Conservation (phyloP, 108 stramenopile genomes). For the Seminavis robusta region DNA sequence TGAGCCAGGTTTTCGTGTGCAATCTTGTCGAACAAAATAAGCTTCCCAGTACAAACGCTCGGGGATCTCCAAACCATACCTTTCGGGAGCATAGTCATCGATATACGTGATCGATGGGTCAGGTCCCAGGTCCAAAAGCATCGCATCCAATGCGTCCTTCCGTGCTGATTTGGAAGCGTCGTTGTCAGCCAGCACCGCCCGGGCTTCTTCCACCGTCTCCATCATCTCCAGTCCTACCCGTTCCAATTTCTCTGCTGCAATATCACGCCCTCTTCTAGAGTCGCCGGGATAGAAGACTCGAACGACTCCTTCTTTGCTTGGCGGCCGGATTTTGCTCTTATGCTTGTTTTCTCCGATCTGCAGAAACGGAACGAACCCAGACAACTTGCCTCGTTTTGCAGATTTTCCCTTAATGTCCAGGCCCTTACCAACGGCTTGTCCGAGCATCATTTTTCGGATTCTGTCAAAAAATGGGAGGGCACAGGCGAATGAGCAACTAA, state of each 20-base stretch:
- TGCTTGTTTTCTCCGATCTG: slow-evolving; percentile 2
- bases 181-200: background rate
- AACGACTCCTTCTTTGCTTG: background rate
- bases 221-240: background rate
- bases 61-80: slow-evolving; percentile 42
- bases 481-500: no score
- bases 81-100: slow-evolving; percentile 27
- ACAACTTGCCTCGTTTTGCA: no score
- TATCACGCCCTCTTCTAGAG: background rate
- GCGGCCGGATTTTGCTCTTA: background rate
- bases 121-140: slow-evolving; percentile 9
- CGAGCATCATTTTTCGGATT: no score
- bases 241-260: background rate
- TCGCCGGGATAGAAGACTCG: slow-evolving; percentile 8
- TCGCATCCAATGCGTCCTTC: slow-evolving; percentile 1
- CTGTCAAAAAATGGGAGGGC: no score
- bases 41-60: slow-evolving; percentile 53
- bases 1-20: slow-evolving; percentile 31
- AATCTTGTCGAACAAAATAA: slow-evolving; percentile 40
- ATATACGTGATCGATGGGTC: slow-evolving; percentile 11
- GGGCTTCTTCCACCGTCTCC: background rate
- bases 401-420: no score
- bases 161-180: background rate
- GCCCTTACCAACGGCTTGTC: no score
- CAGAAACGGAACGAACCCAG: no score